phyloP scores from a whole-genome alignment of 805 yeast genomes.

The Wickerhamiella cacticola region DNA sequence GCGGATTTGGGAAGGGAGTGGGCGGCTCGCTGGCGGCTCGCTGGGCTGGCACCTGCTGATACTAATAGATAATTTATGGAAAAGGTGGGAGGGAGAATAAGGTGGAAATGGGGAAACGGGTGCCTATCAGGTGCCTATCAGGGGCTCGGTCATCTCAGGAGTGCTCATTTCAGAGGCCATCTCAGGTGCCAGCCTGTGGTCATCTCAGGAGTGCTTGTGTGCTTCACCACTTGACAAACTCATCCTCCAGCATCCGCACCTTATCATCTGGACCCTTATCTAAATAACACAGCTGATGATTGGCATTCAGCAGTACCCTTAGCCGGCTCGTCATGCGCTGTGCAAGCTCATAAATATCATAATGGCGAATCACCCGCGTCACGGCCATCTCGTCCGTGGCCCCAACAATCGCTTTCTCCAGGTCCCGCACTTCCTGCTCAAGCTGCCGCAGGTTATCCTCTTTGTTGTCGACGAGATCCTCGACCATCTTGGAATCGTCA shows the following conservation, averaged over 20 bases:
- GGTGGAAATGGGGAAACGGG: too few relatives aligned
- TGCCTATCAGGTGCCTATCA: too few relatives aligned
- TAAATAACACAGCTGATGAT: background rate
- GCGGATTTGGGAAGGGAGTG: too few relatives aligned
- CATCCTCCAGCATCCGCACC: background rate
- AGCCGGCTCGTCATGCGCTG: conserved; percentile 11
- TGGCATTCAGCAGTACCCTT: background rate
- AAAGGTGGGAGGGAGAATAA: too few relatives aligned
- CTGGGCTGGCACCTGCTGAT: too few relatives aligned
- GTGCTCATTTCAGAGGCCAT: too few relatives aligned
- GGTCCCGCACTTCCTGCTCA: background rate
- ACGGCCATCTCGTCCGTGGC: conserved; percentile 1
- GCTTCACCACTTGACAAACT: conserved; percentile 3
- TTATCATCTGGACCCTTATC: conserved; percentile 1
- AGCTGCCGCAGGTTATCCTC: conserved; percentile 1
- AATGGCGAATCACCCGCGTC: background rate
- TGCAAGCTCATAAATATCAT: conserved; percentile 10
- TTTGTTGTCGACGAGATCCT: background rate
- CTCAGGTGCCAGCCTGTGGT: too few relatives aligned
- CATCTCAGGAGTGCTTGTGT: too few relatives aligned
- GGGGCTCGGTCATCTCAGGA: too few relatives aligned
- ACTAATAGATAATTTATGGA: too few relatives aligned
- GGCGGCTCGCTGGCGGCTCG: too few relatives aligned
- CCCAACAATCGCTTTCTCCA: conserved; percentile 1
- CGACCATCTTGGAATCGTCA: conserved; percentile 3